These are phyloP conservation scores for Verticillium zaregamsianum DNA, from an alignment of 2,329 filamentous ascomycete genomes.

Conservation along the genomic window DNA sequence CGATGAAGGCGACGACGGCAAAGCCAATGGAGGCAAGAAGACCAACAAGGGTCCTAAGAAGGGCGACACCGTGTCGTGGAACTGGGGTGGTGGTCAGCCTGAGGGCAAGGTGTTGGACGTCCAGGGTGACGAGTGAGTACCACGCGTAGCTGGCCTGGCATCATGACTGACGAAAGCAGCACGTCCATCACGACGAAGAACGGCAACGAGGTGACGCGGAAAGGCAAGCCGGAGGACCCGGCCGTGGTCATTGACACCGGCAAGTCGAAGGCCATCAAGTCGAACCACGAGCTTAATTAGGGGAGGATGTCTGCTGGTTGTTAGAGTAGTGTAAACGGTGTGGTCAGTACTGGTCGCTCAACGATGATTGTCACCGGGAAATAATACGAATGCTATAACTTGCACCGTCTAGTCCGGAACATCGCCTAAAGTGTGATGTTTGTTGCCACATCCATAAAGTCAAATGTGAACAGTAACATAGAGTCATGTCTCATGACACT, in stretches of 20 bases:
- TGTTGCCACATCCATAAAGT: too few species aligned
- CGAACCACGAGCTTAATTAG: constrained; percentile 33
- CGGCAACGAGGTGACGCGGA: constrained; percentile 34
- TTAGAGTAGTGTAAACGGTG: neutral
- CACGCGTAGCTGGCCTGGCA: neutral
- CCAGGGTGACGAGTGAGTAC: constrained; percentile 33
- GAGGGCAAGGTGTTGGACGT: constrained; percentile 40
- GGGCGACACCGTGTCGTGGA: constrained; percentile 42
- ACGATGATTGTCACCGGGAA: too few species aligned
- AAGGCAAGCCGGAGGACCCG: constrained; percentile 35
- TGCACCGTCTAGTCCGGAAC: too few species aligned
- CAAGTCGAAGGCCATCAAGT: constrained; percentile 37
- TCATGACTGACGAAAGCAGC: constrained; percentile 14
- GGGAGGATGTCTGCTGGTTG: neutral
- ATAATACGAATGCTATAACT: too few species aligned
- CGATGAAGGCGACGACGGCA: neutral
- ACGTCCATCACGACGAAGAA: constrained; percentile 35
- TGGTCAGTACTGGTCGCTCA: neutral
- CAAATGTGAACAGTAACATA: too few species aligned
- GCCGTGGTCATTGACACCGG: constrained; percentile 33
- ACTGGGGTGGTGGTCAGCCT: constrained; percentile 38
- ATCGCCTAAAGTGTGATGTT: too few species aligned
- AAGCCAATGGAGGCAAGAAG: constrained; percentile 4
- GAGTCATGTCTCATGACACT: too few species aligned
- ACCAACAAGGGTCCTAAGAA: constrained; percentile 27